phyloP scores from a whole-genome alignment of 169 alveolate species.

The Eimeria tenella region DNA sequence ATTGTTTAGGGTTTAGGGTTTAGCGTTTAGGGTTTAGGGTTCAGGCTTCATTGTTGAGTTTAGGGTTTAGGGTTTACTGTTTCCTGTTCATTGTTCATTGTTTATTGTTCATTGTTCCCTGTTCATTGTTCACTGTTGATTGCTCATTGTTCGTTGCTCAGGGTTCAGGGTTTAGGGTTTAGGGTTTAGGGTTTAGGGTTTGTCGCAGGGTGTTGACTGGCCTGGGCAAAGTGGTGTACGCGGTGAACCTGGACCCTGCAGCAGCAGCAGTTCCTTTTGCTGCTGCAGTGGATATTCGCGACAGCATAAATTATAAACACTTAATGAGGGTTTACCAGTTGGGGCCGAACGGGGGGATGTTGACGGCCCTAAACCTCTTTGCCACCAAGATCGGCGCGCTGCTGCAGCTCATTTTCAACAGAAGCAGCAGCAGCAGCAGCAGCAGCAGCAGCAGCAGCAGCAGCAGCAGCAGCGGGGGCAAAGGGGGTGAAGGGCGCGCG shows the following conservation, averaged over 20 bases:
- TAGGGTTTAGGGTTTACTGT: too few relatives aligned
- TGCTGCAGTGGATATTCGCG: conserved; percentile 94
- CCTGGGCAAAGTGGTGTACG: conserved; percentile 91
- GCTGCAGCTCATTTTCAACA: background rate
- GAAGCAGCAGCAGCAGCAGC: background rate
- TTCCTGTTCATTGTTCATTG: too few relatives aligned
- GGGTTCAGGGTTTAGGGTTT: background rate
- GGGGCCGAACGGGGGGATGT: conserved; percentile 99
- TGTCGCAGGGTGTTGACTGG: background rate
- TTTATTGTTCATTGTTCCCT: too few relatives aligned
- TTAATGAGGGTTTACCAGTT: conserved; percentile 95
- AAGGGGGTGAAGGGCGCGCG: too few relatives aligned
- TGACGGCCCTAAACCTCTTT: conserved; percentile 97
- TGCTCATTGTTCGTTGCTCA: too few relatives aligned
- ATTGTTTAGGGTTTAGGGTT: background rate
- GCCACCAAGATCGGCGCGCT: conserved; percentile 95
- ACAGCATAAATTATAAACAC: conserved; percentile 96
- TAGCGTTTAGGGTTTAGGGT: conserved; percentile 48
- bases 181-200: background rate
- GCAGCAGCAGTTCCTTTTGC: conserved; percentile 85
- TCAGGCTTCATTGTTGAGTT: too few relatives aligned
- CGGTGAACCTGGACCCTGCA: conserved; percentile 99
- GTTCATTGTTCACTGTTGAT: too few relatives aligned
- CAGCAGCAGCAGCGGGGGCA: too few relatives aligned
- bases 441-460: too few relatives aligned